These are phyloP conservation scores for Astrocystis sublimbata DNA, from an alignment of 495 filamentous ascomycete genomes.

Conservation along the genomic window DNA sequence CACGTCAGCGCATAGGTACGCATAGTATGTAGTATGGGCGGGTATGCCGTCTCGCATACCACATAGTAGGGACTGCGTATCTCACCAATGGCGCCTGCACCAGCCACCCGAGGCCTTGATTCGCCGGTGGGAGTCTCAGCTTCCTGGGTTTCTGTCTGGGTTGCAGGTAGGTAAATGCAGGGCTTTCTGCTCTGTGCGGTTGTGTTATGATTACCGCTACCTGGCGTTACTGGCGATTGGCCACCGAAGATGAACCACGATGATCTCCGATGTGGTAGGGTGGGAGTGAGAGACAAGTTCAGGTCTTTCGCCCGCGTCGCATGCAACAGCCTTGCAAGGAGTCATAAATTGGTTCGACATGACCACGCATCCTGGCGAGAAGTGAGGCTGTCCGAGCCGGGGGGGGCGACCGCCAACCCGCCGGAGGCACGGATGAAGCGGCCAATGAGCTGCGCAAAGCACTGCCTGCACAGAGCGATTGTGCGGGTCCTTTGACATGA, in stretches of 20 bases:
- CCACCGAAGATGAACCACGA: slow-evolving; percentile 23
- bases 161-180: too few relatives aligned
- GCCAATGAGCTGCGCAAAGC: neutral
- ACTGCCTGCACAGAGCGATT: neutral
- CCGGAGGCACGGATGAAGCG: neutral
- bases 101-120: slow-evolving; percentile 23
- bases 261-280: slow-evolving; percentile 35
- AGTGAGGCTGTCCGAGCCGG: slow-evolving; percentile 37
- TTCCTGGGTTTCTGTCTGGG: slow-evolving; percentile 1
- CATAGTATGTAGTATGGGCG: slow-evolving; percentile 5
- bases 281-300: slow-evolving; percentile 33
- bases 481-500: neutral
- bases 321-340: slow-evolving; percentile 41
- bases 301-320: slow-evolving; percentile 29
- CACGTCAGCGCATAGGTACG: slow-evolving; percentile 1
- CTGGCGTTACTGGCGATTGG: slow-evolving; percentile 16
- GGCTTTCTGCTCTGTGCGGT: neutral
- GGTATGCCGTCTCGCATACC: slow-evolving; percentile 4
- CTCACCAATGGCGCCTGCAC: slow-evolving; percentile 14
- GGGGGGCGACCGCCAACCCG: slow-evolving; percentile 22
- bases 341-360: slow-evolving; percentile 16
- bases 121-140: slow-evolving; percentile 19
- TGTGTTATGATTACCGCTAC: neutral
- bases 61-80: slow-evolving; percentile 7
- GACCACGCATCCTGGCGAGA: slow-evolving; percentile 34